These are phyloP conservation scores for Cladobotryum protrusum DNA, from an alignment of 2,329 filamentous ascomycete genomes.

Conservation along the genomic window DNA sequence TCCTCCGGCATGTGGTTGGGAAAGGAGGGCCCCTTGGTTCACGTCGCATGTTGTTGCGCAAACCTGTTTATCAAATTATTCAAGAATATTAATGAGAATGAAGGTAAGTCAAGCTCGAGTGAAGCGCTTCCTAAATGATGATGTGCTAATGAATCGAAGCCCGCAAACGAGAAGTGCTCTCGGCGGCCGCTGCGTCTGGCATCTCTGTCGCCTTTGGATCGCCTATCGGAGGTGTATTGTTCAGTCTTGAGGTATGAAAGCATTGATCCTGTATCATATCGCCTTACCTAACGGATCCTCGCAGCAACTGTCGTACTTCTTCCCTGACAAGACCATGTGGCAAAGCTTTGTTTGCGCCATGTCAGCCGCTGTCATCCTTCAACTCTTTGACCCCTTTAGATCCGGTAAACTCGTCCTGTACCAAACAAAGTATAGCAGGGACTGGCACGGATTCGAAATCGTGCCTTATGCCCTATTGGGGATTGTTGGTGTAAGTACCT, in stretches of 20 bases:
- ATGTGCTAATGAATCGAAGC: constrained; percentile 42
- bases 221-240: constrained; percentile 88
- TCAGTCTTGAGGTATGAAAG: constrained; percentile 71
- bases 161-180: constrained; percentile 86
- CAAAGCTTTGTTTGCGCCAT: constrained; percentile 98
- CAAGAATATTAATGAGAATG: constrained; percentile 70
- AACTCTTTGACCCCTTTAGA: constrained; percentile 88
- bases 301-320: constrained; percentile 92
- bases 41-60: constrained; percentile 94
- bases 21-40: constrained; percentile 91
- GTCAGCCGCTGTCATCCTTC: constrained; percentile 91
- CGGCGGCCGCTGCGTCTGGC: constrained; percentile 83
- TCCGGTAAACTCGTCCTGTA: constrained; percentile 94
- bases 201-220: constrained; percentile 93
- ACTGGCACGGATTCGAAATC: constrained; percentile 93
- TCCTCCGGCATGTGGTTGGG: constrained; percentile 94
- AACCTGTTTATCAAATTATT: constrained; percentile 92
- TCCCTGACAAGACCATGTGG: constrained; percentile 99
- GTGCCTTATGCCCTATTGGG: constrained; percentile 82
- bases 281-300: not conserved
- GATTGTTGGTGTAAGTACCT: constrained; percentile 59
- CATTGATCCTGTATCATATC: not conserved
- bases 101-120: constrained; percentile 49
- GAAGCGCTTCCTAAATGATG: too few species aligned
- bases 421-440: constrained; percentile 85